Percentiles rank a stretch among this genome's conserved stretches.
Conservation (phyloP, 2,329 filamentous ascomycete species). For the Mollisiaceae sp. region DNA sequence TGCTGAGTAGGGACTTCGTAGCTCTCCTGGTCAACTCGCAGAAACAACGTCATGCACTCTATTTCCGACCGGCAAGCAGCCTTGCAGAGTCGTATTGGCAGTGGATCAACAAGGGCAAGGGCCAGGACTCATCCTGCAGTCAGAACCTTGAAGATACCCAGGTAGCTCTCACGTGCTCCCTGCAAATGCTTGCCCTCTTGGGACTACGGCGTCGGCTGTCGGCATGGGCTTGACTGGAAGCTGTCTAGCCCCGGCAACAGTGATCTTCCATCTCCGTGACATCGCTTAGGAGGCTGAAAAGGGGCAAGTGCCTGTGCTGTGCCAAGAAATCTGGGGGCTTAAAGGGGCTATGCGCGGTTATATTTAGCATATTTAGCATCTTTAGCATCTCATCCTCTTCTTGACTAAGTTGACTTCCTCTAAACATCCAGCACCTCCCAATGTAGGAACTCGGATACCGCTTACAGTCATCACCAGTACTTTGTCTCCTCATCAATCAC, state of each 20-base stretch:
- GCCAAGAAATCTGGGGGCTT: slow-evolving; percentile 3
- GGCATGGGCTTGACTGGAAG: not conserved
- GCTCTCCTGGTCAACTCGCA: not conserved
- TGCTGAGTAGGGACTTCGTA: no score
- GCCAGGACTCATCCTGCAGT: not conserved
- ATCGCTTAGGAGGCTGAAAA: not conserved
- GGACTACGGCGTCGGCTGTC: not conserved
- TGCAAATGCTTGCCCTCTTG: not conserved
- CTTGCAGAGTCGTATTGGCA: not conserved
- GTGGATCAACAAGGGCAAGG: not conserved
- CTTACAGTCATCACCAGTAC: not conserved
- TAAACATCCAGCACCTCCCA: not conserved
- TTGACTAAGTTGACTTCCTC: no score
- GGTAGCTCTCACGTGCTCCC: not conserved
- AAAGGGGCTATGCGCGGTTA: not conserved
- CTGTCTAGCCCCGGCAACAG: not conserved
- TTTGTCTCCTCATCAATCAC: not conserved
- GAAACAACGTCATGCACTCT: not conserved
- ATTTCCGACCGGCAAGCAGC: not conserved
- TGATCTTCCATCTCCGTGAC: not conserved
- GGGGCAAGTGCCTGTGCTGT: not conserved
- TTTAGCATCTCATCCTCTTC: not conserved
- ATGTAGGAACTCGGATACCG: not conserved
- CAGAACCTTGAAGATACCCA: not conserved
- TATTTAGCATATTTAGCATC: not conserved